Percentiles rank a stretch among this genome's conserved stretches.
These are phyloP conservation scores for Knoxia roxburghii DNA, from an alignment of 257 asterid genomes.

Conservation along the genomic window DNA sequence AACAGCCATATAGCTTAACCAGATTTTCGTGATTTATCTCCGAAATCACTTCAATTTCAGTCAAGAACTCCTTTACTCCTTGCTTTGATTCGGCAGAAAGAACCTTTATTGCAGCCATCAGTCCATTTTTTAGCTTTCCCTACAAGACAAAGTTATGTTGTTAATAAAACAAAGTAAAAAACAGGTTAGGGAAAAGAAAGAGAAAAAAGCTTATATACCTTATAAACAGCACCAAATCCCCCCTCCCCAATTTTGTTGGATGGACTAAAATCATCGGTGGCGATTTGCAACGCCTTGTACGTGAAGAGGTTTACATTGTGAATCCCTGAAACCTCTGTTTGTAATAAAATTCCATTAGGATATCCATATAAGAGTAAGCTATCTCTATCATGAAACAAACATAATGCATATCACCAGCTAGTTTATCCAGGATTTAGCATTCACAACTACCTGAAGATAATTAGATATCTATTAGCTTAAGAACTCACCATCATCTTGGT, in stretches of 20 bases:
- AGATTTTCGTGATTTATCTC: slow-evolving; percentile 73
- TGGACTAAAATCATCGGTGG: slow-evolving; percentile 67
- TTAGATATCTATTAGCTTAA: slow-evolving; percentile 2
- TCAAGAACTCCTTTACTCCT: slow-evolving; percentile 82
- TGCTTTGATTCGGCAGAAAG: slow-evolving; percentile 77
- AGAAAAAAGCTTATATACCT: slow-evolving; percentile 37
- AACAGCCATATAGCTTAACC: slow-evolving; percentile 89
- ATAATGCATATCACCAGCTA: neutral
- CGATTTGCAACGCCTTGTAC: slow-evolving; percentile 61
- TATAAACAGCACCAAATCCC: slow-evolving; percentile 89
- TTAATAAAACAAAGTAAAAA: slow-evolving; percentile 11
- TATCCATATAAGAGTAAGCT: neutral
- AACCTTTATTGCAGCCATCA: slow-evolving; percentile 89
- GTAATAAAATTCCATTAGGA: slow-evolving; percentile 24
- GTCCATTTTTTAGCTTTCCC: slow-evolving; percentile 76
- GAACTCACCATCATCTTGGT: slow-evolving; percentile 50
- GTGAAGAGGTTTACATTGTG: slow-evolving; percentile 54
- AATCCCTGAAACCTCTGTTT: slow-evolving; percentile 60
- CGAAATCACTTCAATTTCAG: slow-evolving; percentile 84
- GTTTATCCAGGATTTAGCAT: slow-evolving; percentile 3
- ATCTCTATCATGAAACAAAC: neutral
- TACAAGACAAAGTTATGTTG: slow-evolving; percentile 20
- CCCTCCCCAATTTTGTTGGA: slow-evolving; percentile 88
- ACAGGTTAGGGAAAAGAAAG: neutral
- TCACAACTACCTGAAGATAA: neutral